phyloP scores from a whole-genome alignment of 2,329 filamentous ascomycete genomes.

The Kalmusia sp. region DNA sequence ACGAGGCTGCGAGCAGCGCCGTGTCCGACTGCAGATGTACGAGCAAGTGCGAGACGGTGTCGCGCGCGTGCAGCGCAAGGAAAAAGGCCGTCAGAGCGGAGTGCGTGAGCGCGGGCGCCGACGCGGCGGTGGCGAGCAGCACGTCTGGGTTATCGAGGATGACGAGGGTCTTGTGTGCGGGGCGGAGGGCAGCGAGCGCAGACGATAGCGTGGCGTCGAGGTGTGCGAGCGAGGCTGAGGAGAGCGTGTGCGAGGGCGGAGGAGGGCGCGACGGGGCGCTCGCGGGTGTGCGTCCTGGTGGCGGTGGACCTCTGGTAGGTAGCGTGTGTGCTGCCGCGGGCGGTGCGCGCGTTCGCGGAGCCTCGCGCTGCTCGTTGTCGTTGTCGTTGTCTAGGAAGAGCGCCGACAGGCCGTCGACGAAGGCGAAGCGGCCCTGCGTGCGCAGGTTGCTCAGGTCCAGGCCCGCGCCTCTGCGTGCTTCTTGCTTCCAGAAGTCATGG shows the following conservation, averaged over 20 bases:
- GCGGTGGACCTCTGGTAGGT: constrained; percentile 10
- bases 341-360: too few species aligned
- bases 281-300: constrained; percentile 22
- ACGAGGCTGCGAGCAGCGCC: constrained; percentile 66
- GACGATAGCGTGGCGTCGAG: constrained; percentile 31
- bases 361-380: not conserved
- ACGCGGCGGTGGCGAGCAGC: constrained; percentile 49
- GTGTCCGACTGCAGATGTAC: constrained; percentile 77
- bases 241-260: constrained; percentile 34
- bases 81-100: constrained; percentile 31
- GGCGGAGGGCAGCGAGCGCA: constrained; percentile 26
- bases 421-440: constrained; percentile 68
- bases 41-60: constrained; percentile 69
- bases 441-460: constrained; percentile 71
- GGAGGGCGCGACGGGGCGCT: too few species aligned
- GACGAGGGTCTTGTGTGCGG: constrained; percentile 44
- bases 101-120: constrained; percentile 27
- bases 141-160: constrained; percentile 55
- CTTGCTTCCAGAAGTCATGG: constrained; percentile 77
- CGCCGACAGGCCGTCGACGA: constrained; percentile 75
- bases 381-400: constrained; percentile 53
- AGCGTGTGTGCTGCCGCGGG: not conserved
- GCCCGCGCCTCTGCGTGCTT: constrained; percentile 72
- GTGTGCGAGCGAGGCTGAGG: constrained; percentile 32
- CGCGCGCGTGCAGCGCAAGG: constrained; percentile 45